phyloP scores from a whole-genome alignment of 1,284 basidiomycete species.

The Ustilago hordei region DNA sequence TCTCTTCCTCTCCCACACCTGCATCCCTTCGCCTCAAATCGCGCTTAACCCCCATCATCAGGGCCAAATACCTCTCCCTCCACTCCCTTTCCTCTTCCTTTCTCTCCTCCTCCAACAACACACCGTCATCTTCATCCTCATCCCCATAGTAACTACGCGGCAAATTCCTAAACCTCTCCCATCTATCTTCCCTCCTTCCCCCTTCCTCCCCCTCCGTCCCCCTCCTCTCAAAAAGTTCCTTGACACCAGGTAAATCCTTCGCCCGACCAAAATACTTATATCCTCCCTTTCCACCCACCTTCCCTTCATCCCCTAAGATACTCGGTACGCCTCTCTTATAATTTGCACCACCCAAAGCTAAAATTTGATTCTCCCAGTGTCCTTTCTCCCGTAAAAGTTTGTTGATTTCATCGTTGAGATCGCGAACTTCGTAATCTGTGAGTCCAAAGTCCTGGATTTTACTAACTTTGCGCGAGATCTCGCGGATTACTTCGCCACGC shows the following conservation, averaged over 20 bases:
- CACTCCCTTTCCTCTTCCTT: conserved; percentile 72
- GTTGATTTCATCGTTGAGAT: conserved; percentile 98
- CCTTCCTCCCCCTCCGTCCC: conserved; percentile 82
- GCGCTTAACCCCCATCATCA: conserved; percentile 13
- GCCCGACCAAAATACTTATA: conserved; percentile 99
- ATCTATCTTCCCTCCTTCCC: conserved; percentile 77
- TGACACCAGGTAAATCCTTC: conserved; percentile 93
- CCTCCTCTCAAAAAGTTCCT: conserved; percentile 87
- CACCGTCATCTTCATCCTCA: conserved; percentile 82
- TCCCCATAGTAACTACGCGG: conserved; percentile 93
- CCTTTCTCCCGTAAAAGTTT: conserved; percentile 92
- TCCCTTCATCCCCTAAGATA: conserved; percentile 90
- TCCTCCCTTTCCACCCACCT: conserved; percentile 79
- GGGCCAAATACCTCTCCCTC: conserved; percentile 73
- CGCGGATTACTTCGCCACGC: conserved; percentile 92
- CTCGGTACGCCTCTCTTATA: conserved; percentile 85
- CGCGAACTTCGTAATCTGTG: conserved; percentile 94
- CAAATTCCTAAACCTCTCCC: conserved; percentile 89
- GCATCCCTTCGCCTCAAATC: conserved; percentile 14
- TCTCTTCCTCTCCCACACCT: conserved; percentile 3
- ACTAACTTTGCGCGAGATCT: conserved; percentile 94
- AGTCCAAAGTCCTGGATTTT: conserved; percentile 96
- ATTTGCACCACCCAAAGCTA: conserved; percentile 93
- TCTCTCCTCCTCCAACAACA: conserved; percentile 72
- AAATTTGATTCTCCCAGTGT: conserved; percentile 98